Percentiles rank a stretch among this genome's conserved stretches.
Evolutionary conservation across 768 basidiomycete genomes (phyloP).

Genomic region (Leccinum incarnatum): DNA sequence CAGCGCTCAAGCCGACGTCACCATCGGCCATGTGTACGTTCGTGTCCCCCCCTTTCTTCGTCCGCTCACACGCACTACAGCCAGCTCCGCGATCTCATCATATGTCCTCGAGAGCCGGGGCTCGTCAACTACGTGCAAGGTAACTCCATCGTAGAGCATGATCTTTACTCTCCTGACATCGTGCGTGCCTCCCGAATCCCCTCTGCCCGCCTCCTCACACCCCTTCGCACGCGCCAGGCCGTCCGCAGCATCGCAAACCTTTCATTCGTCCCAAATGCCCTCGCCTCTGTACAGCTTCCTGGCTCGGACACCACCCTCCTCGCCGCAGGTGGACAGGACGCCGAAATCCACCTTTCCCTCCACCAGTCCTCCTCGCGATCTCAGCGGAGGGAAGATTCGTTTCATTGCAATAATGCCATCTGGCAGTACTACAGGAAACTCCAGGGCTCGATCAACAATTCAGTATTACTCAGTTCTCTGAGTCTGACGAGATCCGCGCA

Average conservation of each 20-base stretch:
- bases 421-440: slow-evolving; percentile 61
- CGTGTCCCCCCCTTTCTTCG: slow-evolving; percentile 2
- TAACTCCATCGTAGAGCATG: slow-evolving; percentile 57
- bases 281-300: slow-evolving; percentile 53
- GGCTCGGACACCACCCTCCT: slow-evolving; percentile 56
- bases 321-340: slow-evolving; percentile 74
- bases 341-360: slow-evolving; percentile 66
- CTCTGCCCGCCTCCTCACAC: slow-evolving; percentile 15
- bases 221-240: slow-evolving; percentile 31
- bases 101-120: slow-evolving; percentile 67
- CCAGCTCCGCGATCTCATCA: slow-evolving; percentile 75
- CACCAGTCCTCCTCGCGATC: slow-evolving; percentile 31
- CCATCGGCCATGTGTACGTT: slow-evolving; percentile 63
- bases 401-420: slow-evolving; percentile 16
- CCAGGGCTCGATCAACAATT: slow-evolving; percentile 78
- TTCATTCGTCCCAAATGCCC: slow-evolving; percentile 59
- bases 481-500: slow-evolving; percentile 57
- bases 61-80: slow-evolving; percentile 34
- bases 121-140: slow-evolving; percentile 60
- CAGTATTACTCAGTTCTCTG: slow-evolving; percentile 63
- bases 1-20: slow-evolving; percentile 42
- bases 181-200: slow-evolving; percentile 36
- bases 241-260: slow-evolving; percentile 52
- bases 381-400: slow-evolving; percentile 14
- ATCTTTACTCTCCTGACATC: slow-evolving; percentile 45